Conservation (phyloP, 2,329 filamentous ascomycete genomes). For the Nemania serpens region DNA sequence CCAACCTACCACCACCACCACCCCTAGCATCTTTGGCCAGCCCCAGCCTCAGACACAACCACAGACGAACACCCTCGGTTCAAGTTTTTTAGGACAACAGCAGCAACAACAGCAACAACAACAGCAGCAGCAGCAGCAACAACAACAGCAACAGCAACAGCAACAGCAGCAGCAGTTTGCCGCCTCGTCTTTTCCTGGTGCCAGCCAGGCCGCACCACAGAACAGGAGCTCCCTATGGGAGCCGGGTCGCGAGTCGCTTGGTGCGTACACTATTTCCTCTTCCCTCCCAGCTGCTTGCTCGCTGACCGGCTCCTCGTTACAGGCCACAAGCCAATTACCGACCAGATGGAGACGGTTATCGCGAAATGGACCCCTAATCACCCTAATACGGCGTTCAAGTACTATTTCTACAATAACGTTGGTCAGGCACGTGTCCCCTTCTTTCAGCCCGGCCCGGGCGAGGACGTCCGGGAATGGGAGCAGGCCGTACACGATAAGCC, state of each 20-base stretch:
- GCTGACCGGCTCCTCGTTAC: conserved; percentile 23
- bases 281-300: neutral
- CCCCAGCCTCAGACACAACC: conserved; percentile 42
- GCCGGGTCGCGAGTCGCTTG: conserved; percentile 38
- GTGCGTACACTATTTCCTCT: conserved; percentile 24
- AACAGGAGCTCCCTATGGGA: conserved; percentile 39
- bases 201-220: conserved; percentile 46
- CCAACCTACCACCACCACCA: conserved; percentile 33
- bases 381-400: conserved; percentile 74
- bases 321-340: conserved; percentile 74
- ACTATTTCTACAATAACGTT: conserved; percentile 88
- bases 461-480: conserved; percentile 82
- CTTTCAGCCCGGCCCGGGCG: conserved; percentile 70
- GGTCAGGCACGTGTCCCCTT: conserved; percentile 75
- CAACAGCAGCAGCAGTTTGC: conserved; percentile 46
- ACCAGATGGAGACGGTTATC: conserved; percentile 72
- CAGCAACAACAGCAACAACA: conserved; percentile 41
- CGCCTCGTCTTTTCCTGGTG: conserved; percentile 48
- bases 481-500: conserved; percentile 82
- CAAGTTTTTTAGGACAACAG: conserved; percentile 40
- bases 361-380: conserved; percentile 75
- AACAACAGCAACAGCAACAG: conserved; percentile 45
- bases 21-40: conserved; percentile 47
- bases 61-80: conserved; percentile 32
- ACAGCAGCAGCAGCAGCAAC: conserved; percentile 42